phyloP scores from a whole-genome alignment of 2,329 filamentous ascomycete species.

The Phialemonium atrogriseum region DNA sequence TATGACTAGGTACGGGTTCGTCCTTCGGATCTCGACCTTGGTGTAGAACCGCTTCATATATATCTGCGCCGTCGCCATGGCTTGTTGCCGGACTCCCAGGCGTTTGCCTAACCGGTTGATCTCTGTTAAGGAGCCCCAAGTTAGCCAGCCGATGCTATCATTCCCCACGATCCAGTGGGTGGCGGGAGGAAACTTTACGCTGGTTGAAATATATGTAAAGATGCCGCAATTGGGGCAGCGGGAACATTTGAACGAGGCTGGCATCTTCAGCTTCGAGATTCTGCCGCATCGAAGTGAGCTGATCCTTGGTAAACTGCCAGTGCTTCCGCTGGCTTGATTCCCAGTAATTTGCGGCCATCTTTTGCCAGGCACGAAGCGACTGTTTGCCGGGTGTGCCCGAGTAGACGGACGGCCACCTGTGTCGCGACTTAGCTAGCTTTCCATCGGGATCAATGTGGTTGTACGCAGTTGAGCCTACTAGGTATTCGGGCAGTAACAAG shows the following conservation, averaged over 20 bases:
- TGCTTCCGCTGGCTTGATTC: slow-evolving; percentile 82
- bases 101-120: slow-evolving; percentile 77
- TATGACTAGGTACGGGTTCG: slow-evolving; percentile 87
- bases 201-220: slow-evolving; percentile 89
- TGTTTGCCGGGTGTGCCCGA: not conserved
- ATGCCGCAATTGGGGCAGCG: slow-evolving; percentile 72
- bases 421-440: too few relatives aligned
- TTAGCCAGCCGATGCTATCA: too few relatives aligned
- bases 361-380: too few relatives aligned
- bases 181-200: slow-evolving; percentile 48
- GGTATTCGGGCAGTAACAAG: too few relatives aligned
- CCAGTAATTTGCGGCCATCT: slow-evolving; percentile 95
- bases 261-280: slow-evolving; percentile 71
- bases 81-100: slow-evolving; percentile 79
- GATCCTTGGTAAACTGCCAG: slow-evolving; percentile 84
- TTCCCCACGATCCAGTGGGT: too few relatives aligned
- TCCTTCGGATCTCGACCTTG: slow-evolving; percentile 81
- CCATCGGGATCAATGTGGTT: too few relatives aligned
- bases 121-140: slow-evolving; percentile 55
- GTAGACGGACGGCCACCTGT: not conserved
- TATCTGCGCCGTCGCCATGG: slow-evolving; percentile 85
- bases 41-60: slow-evolving; percentile 93
- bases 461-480: too few relatives aligned
- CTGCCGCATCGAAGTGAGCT: slow-evolving; percentile 66
- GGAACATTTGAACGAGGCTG: slow-evolving; percentile 66